Evolutionary conservation across 2,329 filamentous ascomycete genomes (phyloP).

Genomic region (Pseudogymnoascus destructans): DNA sequence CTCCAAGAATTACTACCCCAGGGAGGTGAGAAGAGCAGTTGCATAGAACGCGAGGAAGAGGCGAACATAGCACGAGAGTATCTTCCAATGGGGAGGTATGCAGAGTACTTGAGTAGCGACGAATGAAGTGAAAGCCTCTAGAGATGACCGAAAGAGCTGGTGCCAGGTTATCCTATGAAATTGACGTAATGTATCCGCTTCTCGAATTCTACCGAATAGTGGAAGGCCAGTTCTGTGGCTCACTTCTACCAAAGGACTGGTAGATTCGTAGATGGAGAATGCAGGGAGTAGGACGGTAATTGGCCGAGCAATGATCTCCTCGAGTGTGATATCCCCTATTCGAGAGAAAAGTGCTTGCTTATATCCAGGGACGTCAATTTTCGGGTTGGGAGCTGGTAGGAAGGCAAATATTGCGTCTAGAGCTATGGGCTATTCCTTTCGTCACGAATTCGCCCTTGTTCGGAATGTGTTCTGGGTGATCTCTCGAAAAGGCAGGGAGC

Average conservation of each 20-base stretch:
- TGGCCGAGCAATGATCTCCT: slow-evolving; percentile 1
- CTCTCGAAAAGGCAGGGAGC: neutral
- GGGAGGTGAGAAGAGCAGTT: neutral
- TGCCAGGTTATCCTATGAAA: slow-evolving; percentile 4
- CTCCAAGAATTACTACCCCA: neutral
- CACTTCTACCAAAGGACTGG: neutral
- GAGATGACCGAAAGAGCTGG: slow-evolving; percentile 2
- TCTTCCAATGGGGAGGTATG: neutral
- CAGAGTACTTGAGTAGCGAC: neutral
- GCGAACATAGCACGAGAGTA: neutral
- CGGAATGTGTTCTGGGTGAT: neutral
- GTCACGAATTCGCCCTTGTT: neutral
- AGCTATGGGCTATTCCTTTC: neutral
- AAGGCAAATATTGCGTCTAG: neutral
- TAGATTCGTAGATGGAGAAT: neutral
- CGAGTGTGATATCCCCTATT: neutral
- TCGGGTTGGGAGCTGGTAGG: neutral
- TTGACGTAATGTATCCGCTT: neutral
- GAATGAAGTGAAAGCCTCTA: neutral
- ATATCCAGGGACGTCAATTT: neutral
- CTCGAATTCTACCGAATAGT: neutral
- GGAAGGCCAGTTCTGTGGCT: neutral
- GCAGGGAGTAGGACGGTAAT: neutral
- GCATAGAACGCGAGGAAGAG: slow-evolving; percentile 1
- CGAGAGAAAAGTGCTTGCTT: neutral